These are phyloP conservation scores for Dioscorea cayenensis DNA, from an alignment of 116 monocot species.

Conservation along the genomic window DNA sequence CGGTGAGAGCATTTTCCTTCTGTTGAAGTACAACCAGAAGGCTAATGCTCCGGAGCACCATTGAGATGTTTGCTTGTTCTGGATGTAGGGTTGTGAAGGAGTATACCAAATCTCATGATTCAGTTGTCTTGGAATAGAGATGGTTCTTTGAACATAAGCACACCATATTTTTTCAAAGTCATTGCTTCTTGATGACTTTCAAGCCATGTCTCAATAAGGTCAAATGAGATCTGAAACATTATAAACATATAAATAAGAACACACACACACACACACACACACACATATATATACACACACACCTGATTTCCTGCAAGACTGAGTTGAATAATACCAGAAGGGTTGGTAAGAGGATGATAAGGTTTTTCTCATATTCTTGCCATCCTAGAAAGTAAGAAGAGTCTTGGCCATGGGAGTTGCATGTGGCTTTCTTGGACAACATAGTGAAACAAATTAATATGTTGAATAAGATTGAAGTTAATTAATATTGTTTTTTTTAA, in stretches of 20 bases:
- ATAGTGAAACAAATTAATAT: background rate
- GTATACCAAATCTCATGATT: slow-evolving; percentile 23
- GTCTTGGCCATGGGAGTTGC: slow-evolving; percentile 67
- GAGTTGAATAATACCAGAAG: slow-evolving; percentile 83
- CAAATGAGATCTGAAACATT: slow-evolving; percentile 66
- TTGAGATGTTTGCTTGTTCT: background rate
- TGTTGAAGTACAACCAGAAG: background rate
- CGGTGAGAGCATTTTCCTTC: slow-evolving; percentile 36
- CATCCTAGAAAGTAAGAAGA: slow-evolving; percentile 86
- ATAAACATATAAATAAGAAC: no score
- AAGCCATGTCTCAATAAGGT: slow-evolving; percentile 76
- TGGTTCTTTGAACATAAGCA: slow-evolving; percentile 52
- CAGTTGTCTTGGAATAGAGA: slow-evolving; percentile 72
- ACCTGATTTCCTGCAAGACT: slow-evolving; percentile 97
- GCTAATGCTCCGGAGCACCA: background rate
- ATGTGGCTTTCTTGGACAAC: slow-evolving; percentile 40
- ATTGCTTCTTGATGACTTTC: slow-evolving; percentile 46
- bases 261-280: slow-evolving; percentile 5
- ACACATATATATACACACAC: background rate
- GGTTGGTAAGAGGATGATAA: slow-evolving; percentile 45
- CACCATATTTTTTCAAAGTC: slow-evolving; percentile 30
- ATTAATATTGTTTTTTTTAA: no score
- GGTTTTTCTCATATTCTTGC: slow-evolving; percentile 84
- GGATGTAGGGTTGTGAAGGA: slow-evolving; percentile 41
- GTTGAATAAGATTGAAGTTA: background rate